Conservation (phyloP, 225 moss, liverwort and hornwort genomes). For the Asterella californica region DNA sequence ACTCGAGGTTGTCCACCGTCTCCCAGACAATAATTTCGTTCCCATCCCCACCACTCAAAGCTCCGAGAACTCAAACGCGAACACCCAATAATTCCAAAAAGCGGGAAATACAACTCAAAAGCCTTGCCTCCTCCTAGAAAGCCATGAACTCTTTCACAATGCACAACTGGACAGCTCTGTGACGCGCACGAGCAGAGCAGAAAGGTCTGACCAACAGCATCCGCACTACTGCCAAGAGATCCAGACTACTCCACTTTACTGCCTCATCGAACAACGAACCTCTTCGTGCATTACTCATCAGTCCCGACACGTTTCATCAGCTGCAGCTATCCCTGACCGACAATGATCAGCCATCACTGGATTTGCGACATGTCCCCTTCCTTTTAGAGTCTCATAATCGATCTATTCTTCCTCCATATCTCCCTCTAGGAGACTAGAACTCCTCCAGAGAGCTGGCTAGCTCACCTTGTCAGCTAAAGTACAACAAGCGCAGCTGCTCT, state of each 20-base stretch:
- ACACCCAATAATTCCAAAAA: neutral
- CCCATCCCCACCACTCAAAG: slow-evolving; percentile 2
- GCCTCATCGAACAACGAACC: neutral
- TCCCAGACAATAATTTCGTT: neutral
- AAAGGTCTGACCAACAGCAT: neutral
- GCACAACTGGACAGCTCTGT: neutral
- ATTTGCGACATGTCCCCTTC: neutral
- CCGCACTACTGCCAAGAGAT: neutral
- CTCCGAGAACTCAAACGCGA: neutral
- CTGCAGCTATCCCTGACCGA: neutral
- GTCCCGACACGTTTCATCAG: neutral
- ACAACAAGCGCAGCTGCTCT: neutral
- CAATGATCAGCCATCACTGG: neutral
- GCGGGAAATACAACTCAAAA: slow-evolving; percentile 17
- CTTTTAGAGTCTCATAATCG: neutral
- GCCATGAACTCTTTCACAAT: neutral
- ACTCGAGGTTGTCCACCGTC: slow-evolving; percentile 1
- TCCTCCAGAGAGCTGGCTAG: neutral
- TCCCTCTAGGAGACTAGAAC: neutral
- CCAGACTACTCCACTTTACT: neutral
- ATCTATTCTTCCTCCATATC: neutral
- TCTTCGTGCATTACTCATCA: neutral
- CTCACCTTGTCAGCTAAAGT: too few species aligned
- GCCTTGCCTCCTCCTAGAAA: neutral
- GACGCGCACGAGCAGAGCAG: neutral